Conservation (phyloP, 441 rosid species). For the Pelargonium cotyledonis region DNA sequence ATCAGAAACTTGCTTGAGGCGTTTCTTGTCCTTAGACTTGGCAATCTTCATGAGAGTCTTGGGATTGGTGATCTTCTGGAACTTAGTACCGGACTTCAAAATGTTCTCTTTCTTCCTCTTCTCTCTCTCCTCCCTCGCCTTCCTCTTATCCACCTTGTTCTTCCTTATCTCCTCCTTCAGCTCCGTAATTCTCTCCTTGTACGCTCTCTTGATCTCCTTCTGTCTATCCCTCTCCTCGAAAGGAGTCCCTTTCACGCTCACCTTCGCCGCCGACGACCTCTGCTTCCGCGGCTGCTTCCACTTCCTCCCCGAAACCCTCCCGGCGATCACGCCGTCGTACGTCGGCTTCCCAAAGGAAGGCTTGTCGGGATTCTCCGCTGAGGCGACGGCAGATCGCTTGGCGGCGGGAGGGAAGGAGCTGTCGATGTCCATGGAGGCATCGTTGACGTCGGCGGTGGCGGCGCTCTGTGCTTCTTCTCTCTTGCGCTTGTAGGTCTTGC, state of each 20-base stretch:
- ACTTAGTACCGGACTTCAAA: slow-evolving; percentile 70
- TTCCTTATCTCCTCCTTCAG: slow-evolving; percentile 77
- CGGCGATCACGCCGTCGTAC: slow-evolving; percentile 88
- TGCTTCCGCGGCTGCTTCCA: slow-evolving; percentile 71
- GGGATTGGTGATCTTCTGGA: slow-evolving; percentile 78
- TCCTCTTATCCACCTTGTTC: slow-evolving; percentile 80
- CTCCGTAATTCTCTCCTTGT: slow-evolving; percentile 60
- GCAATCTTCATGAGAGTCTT: slow-evolving; percentile 77
- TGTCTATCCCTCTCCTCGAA: slow-evolving; percentile 61
- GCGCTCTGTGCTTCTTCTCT: slow-evolving; percentile 39
- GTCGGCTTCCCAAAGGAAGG: slow-evolving; percentile 58
- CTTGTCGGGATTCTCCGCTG: slow-evolving; percentile 56
- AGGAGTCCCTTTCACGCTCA: slow-evolving; percentile 42
- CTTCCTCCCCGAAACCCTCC: slow-evolving; percentile 74
- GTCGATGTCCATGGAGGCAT: slow-evolving; percentile 59
- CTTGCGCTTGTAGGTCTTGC: slow-evolving; percentile 83
- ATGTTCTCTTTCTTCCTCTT: slow-evolving; percentile 82
- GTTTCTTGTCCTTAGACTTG: slow-evolving; percentile 71
- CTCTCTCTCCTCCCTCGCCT: slow-evolving; percentile 72
- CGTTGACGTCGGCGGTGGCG: slow-evolving; percentile 16
- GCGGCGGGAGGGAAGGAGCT: slow-evolving; percentile 41
- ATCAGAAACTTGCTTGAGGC: slow-evolving; percentile 70
- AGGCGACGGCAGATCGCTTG: slow-evolving; percentile 67
- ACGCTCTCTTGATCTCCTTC: slow-evolving; percentile 74
- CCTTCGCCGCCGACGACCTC: slow-evolving; percentile 65